Base-by-base conservation (phyloP, 352 stramenopile genomes). In the Paralagenidium karlingii region DNA sequence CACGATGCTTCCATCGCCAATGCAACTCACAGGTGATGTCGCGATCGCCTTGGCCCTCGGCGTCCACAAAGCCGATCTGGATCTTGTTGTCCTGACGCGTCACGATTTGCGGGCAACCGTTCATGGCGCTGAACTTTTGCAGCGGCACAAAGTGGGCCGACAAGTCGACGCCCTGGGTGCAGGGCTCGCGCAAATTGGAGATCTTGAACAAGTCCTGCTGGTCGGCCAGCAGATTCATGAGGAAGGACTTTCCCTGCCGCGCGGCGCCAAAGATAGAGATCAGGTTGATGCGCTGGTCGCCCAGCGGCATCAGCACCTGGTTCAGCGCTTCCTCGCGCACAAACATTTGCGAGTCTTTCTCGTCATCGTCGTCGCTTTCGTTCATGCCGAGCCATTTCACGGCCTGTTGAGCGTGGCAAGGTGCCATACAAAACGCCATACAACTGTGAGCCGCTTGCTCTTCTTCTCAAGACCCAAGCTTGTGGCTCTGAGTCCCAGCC, bases 181-280 rank as follows among this genome's bases (percentile, higher is more conserved):
- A 91, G 13, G 78, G 78, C 52, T 91, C 78, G 3, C 76, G 65
- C 24, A 86, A 49, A 44, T 91, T 91, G 3, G 78, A 91, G 45
- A 91, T 91, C 51, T 84, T 81, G 53, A 91, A 91, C 22, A 89
- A 33, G 33, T 89, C 78, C 47, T 91, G 71, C 49, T 91, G 71
- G 45, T 85, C 75, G 16, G 78, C 73, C 38, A 91, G 58, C 30
- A 91, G 48, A 36, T 91, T 91, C 78, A 91, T 91, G 15, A 91
- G 51, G 49, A 91, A 91, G 13, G 65, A 83, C 43, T 91, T 91
- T 40, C 78, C 77, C 45, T 91, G 78, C 15, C 78, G 60, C 29
- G 78, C 78, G 5, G 78, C 78, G 10, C 78, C 78, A 37, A 91
- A 91, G 51, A 91, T 88, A 31, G 68, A 79, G 44, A 91, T 86